Evolutionary conservation across 176 grass and related monocot genomes (phyloP), one percentile per base, ranked within the genome.

Genomic region (Areca catechu): DNA sequence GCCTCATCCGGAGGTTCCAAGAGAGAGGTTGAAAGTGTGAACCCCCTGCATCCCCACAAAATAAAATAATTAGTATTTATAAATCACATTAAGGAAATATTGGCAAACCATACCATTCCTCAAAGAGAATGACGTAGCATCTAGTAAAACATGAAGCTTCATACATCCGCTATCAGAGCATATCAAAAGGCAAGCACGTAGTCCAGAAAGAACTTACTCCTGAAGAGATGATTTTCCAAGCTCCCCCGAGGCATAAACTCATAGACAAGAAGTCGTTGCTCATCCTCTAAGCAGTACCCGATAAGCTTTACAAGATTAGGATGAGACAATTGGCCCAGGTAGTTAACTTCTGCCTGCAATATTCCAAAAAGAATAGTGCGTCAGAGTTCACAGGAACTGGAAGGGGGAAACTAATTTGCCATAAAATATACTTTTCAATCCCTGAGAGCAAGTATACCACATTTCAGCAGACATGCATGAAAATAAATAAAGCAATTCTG

Each of bases 221-320:
- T 90, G 67, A 96, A 96, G 54, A 96, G 91, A 73, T 96, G 91
- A 76, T 96, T 88, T 80, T 96, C 91, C 86, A 96, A 84, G 79
- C 91, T 90, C 56, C 91, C 91, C 53, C 77, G 82, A n/a, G 83
- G 86, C 91, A 96, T 91, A 72, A 88, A 97, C 57, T 96, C 91
- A 3, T 96, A 96, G 16, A 96, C 86, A 24, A 96, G 86, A 70
- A 96, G 91, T 30, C 91, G 51, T 30, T 96, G 86, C 54, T 90
- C 91, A 4, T 96, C 91, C 70, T 96, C 91, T 29, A 91, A 52
- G 80, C 92, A 96, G 67, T 90, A 96, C 21, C 91, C 91, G 6
- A 85, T 68, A 24, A 96, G 82, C 51, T 79, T 96, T 54, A 96
- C 91, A 61, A 96, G 91, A 74, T 96, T 90, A 24, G 86, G 91